Base-by-base conservation (phyloP, 208 protist species). In the Trypanosoma conorhini region DNA sequence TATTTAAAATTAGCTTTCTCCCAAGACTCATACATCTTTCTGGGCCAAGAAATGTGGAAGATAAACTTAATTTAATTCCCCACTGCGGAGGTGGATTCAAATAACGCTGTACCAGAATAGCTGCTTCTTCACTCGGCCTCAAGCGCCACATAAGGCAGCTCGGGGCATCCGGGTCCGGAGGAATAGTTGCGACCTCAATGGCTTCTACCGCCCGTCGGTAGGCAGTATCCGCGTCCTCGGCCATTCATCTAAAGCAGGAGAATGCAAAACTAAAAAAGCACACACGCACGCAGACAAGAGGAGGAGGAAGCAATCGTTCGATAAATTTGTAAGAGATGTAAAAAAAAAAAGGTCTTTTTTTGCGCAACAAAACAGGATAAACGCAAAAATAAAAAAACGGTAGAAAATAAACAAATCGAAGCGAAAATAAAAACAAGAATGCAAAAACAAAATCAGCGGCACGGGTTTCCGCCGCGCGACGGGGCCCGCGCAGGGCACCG, bases 1-100 rank as follows among this genome's bases (percentile, higher is more conserved):
- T 64, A 68, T 85, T 87, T 10, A 85, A 61, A 65, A 87, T 85
- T 5, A 90, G 60, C 57, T 83, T 87, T 12, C 68, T 42, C 7
- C 74, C 81, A 24, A 90, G 46, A 33, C 51, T 40, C 19, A 80
- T 26, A 60, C 81, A 90, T 58, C 72, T 83, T 71, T 80, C 76
- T n/a, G 76, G 57, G 19, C 81, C 81, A 4, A 83, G 48, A 78
- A 85, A 83, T 26, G 70, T 64, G 9, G 67, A 62, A 48, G 76
- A 50, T 21, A 84, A 77, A 62, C 58, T 78, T 33, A 90, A 67
- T 62, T 87, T 90, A n/a, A 80, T 79, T 56, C 85, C 85, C 79
- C 79, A 86, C 24, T 69, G 85, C 2, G 80, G 78, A 19, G 85
- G 81, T 46, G 85, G 85, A 59, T 87, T 83, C 10, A 77, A 26